phyloP scores from a whole-genome alignment of 371 early-diverging fungal species.

The Syncephalastrum sp. region DNA sequence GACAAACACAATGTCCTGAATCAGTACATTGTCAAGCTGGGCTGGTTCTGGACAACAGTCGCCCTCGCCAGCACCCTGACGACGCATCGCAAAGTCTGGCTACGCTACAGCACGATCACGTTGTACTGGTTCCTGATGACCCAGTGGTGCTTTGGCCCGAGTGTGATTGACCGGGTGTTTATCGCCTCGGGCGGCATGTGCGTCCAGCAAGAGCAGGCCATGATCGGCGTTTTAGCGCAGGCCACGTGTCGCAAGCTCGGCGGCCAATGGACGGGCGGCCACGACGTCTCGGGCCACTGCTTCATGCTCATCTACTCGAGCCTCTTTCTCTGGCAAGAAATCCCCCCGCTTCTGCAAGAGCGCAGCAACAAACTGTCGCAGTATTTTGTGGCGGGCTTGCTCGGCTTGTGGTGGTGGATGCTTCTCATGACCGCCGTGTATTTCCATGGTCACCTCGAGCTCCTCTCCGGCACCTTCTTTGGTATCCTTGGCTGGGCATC shows the following conservation, averaged over 20 bases:
- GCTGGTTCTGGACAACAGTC: constrained; percentile 81
- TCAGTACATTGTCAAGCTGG: constrained; percentile 74
- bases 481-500: constrained; percentile 70
- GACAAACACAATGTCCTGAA: constrained; percentile 78
- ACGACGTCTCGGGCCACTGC: constrained; percentile 90
- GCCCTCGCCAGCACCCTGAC: constrained; percentile 21
- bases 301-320: constrained; percentile 84
- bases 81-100: constrained; percentile 6
- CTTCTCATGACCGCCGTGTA: constrained; percentile 76
- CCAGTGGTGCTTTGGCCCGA: constrained; percentile 83
- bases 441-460: constrained; percentile 77
- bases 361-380: constrained; percentile 13
- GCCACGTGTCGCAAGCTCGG: constrained; percentile 60
- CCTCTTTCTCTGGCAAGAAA: constrained; percentile 78
- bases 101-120: constrained; percentile 68
- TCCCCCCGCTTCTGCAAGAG: constrained; percentile 28
- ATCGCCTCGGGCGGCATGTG: constrained; percentile 71
- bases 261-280: constrained; percentile 75
- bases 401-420: constrained; percentile 73
- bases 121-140: constrained; percentile 81
- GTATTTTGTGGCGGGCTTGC: constrained; percentile 27
- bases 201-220: neutral
- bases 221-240: constrained; percentile 24
- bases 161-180: constrained; percentile 78
- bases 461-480: constrained; percentile 66